Evolutionary conservation across 345 rosid species (phyloP).

Genomic region (Eucalyptus polybractea): DNA sequence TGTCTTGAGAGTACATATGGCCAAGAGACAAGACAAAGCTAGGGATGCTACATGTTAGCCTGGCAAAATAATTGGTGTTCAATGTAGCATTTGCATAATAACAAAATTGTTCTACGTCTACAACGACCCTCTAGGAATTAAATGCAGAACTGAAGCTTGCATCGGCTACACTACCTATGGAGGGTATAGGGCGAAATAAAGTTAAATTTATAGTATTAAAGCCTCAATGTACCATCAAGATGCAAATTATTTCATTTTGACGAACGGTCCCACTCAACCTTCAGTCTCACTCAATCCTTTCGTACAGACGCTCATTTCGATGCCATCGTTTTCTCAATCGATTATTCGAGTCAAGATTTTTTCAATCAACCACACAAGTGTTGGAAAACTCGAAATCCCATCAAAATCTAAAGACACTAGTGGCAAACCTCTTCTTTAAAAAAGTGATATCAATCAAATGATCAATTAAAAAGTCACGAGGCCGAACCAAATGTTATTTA

Average conservation of each 20-base stretch:
- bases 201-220: background rate
- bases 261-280: background rate
- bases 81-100: background rate
- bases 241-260: background rate
- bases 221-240: background rate
- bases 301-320: fast-evolving
- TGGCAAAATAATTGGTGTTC: background rate
- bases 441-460: background rate
- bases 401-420: background rate
- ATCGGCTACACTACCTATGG: background rate
- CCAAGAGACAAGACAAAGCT: background rate
- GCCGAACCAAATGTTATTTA: fast-evolving
- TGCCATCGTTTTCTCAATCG: background rate
- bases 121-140: background rate
- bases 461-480: background rate
- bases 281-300: background rate
- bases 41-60: background rate
- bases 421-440: background rate
- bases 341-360: background rate
- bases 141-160: background rate
- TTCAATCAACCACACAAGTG: background rate
- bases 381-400: background rate
- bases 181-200: background rate
- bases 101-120: background rate
- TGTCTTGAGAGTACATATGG: background rate